phyloP scores from a whole-genome alignment of 1,284 basidiomycete genomes.

The Exobasidium rhododendri region DNA sequence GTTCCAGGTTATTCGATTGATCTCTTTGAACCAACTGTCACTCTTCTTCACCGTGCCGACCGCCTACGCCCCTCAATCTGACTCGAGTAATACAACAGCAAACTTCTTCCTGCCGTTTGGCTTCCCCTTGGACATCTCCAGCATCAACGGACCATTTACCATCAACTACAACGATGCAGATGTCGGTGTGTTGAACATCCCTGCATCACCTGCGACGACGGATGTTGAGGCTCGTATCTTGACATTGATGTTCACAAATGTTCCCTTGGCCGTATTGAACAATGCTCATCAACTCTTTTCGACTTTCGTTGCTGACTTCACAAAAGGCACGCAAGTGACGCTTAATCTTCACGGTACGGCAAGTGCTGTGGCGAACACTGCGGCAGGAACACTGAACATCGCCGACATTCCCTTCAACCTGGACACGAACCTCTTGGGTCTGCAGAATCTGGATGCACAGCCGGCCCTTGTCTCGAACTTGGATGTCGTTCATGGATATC shows the following conservation, averaged over 20 bases:
- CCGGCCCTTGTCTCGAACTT: constrained; percentile 65
- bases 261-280: constrained; percentile 64
- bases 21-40: constrained; percentile 65
- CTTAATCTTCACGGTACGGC: constrained; percentile 65
- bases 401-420: constrained; percentile 66
- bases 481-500: constrained; percentile 70
- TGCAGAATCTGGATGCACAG: constrained; percentile 67
- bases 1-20: constrained; percentile 67
- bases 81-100: constrained; percentile 64
- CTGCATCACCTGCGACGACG: constrained; percentile 63
- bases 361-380: constrained; percentile 65
- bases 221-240: constrained; percentile 67
- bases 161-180: constrained; percentile 62
- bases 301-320: constrained; percentile 68
- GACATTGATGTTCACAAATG: constrained; percentile 64
- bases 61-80: constrained; percentile 61
- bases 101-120: constrained; percentile 69
- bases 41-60: constrained; percentile 64
- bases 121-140: constrained; percentile 68
- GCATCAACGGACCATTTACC: constrained; percentile 65
- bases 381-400: constrained; percentile 66
- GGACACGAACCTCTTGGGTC: constrained; percentile 64
- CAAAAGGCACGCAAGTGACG: constrained; percentile 60
- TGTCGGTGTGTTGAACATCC: constrained; percentile 67
- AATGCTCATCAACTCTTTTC: constrained; percentile 59